A percentile compares a stretch with the other conserved stretches of the same genome.
Conservation (phyloP, 169 alveolate species). For the Babesia bigemina region DNA sequence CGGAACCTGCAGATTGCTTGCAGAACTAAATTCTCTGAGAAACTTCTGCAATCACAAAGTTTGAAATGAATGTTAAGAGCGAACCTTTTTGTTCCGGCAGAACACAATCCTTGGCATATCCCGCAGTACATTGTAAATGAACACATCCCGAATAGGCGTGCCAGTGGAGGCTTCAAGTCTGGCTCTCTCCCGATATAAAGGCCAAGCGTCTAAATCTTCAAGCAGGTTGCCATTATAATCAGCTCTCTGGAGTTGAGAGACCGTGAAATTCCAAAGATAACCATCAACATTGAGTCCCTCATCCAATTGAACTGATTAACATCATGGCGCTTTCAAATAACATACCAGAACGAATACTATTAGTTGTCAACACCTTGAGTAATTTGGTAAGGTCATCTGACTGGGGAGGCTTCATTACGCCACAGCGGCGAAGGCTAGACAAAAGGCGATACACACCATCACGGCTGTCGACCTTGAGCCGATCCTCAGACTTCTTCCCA, state of each 20-base stretch:
- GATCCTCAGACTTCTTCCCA: constrained; percentile 8
- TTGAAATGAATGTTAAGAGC: constrained; percentile 1
- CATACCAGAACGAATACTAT: constrained; percentile 5
- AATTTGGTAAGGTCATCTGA: background rate
- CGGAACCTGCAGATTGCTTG: constrained; percentile 37
- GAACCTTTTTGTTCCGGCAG: constrained; percentile 55
- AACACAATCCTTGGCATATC: constrained; percentile 57
- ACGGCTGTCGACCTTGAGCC: background rate
- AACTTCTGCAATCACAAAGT: constrained; percentile 52
- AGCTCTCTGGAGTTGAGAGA: background rate
- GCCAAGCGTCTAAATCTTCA: background rate
- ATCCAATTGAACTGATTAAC: constrained; percentile 11
- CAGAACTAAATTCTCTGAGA: constrained; percentile 42
- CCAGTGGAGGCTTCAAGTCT: background rate
- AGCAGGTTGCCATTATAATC: background rate
- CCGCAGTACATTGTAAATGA: constrained; percentile 55
- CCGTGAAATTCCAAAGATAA: constrained; percentile 16
- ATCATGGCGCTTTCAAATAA: background rate
- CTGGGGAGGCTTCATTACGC: constrained; percentile 8
- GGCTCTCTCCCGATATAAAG: constrained; percentile 1
- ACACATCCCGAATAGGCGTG: constrained; percentile 40
- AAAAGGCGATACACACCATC: constrained; percentile 30
- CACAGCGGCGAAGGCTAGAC: constrained; percentile 25
- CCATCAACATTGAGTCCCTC: constrained; percentile 12
- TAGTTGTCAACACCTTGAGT: constrained; percentile 1